Evolutionary conservation across 352 stramenopile genomes (phyloP).

Genomic region (Phytophthora hibernalis): DNA sequence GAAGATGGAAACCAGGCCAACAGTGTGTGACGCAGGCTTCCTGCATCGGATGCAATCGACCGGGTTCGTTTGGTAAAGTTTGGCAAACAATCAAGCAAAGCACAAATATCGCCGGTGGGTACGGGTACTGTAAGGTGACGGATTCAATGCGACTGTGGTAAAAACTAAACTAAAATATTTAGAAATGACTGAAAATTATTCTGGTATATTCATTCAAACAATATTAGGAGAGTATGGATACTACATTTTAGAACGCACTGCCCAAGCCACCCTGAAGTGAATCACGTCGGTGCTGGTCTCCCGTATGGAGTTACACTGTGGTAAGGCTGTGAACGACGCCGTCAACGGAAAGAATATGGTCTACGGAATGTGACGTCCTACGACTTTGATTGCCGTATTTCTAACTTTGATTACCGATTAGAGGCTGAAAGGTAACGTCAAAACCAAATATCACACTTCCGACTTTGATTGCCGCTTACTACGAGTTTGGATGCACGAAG

Average conservation of each 20-base stretch:
- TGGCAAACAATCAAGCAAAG: not conserved
- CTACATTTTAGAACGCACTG: not conserved
- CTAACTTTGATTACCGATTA: no score
- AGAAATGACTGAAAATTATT: no score
- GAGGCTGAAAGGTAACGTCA: no score
- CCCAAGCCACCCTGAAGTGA: not conserved
- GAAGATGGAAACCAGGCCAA: constrained; percentile 13
- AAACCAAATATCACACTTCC: no score
- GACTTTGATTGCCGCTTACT: no score
- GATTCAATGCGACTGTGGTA: no score
- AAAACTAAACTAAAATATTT: no score
- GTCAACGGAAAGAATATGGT: not conserved
- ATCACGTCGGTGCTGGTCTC: not conserved
- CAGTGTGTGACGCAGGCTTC: constrained; percentile 8
- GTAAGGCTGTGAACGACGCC: not conserved
- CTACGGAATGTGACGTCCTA: not conserved
- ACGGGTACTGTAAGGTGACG: no score
- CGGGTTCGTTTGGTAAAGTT: not conserved
- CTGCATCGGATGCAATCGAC: not conserved
- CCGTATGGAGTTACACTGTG: not conserved
- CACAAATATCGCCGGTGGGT: constrained; percentile 5
- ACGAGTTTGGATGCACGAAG: no score
- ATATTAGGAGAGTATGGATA: no score
- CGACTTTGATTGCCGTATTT: no score
- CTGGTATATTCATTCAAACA: no score